Evolutionary conservation across 2,329 filamentous ascomycete genomes (phyloP).

Genomic region (Apiospora kogelbergensis): DNA sequence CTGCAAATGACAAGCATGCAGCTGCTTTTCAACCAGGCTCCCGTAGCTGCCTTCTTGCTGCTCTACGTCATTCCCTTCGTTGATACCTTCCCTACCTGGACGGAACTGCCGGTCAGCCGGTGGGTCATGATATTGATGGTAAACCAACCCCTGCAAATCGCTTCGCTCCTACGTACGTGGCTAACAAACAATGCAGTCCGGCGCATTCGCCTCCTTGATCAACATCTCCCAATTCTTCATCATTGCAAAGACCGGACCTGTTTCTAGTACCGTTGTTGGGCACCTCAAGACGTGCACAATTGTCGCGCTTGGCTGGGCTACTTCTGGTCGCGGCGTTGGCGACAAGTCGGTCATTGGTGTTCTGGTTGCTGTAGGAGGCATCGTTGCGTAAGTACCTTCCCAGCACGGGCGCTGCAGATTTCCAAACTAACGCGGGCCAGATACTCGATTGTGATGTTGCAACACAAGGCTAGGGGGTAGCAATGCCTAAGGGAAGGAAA

Average conservation of each 20-base stretch:
- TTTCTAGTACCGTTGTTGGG: conserved; percentile 65
- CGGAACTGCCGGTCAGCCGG: conserved; percentile 46
- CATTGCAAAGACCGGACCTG: conserved; percentile 60
- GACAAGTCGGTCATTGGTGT: conserved; percentile 57
- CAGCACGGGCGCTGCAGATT: neutral
- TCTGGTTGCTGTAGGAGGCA: conserved; percentile 55
- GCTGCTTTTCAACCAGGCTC: conserved; percentile 67
- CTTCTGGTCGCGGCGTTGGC: conserved; percentile 53
- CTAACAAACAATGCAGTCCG: conserved; percentile 47
- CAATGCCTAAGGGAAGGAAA: neutral
- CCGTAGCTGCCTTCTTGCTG: conserved; percentile 60
- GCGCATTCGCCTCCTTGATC: conserved; percentile 62
- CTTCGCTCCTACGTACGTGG: neutral
- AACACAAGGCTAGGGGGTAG: conserved; percentile 4
- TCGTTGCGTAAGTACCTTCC: conserved; percentile 51
- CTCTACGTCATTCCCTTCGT: conserved; percentile 66
- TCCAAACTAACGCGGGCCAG: conserved; percentile 7
- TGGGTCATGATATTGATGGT: conserved; percentile 63
- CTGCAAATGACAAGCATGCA: conserved; percentile 69
- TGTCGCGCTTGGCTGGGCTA: conserved; percentile 62
- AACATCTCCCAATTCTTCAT: conserved; percentile 66
- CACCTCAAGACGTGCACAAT: conserved; percentile 67
- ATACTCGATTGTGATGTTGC: conserved; percentile 17
- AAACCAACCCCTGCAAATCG: conserved; percentile 29
- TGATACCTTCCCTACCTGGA: conserved; percentile 61